Percentiles rank a stretch among this genome's conserved stretches.
Evolutionary conservation across 441 rosid genomes (phyloP).

Genomic region (Adansonia gregorii): DNA sequence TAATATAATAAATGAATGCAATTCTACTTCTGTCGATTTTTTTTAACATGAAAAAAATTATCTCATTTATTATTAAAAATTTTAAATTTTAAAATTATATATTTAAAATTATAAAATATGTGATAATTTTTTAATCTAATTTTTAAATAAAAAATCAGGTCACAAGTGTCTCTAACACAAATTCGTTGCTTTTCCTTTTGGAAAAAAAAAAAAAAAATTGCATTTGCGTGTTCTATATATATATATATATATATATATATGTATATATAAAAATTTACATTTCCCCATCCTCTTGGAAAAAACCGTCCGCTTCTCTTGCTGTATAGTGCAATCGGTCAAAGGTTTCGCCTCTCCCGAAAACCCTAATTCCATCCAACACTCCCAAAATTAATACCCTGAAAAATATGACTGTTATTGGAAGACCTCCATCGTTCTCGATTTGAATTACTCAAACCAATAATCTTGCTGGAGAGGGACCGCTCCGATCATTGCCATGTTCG

Average conservation of each 20-base stretch:
- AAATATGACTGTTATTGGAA: conserved; percentile 32
- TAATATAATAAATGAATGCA: no score
- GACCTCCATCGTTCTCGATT: conserved; percentile 32
- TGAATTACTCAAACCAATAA: conserved; percentile 11
- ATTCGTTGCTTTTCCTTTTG: no score
- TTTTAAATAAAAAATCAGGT: no score
- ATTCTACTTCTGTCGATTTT: no score
- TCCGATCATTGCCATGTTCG: conserved; percentile 59
- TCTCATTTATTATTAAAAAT: no score
- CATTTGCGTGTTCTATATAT: no score
- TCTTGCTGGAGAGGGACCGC: conserved; percentile 17
- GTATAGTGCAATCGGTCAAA: conserved; percentile 31
- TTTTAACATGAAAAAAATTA: no score
- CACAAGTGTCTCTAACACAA: no score
- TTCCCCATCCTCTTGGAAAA: conserved; percentile 7
- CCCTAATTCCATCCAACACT: conserved; percentile 33
- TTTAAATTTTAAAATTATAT: no score
- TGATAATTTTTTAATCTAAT: no score
- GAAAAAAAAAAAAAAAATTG: no score
- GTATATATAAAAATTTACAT: conserved; percentile 13
- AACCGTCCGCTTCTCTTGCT: conserved; percentile 51
- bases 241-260: neutral
- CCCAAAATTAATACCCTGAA: conserved; percentile 15
- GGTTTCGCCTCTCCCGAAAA: conserved; percentile 22
- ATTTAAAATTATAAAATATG: no score